phyloP scores from a whole-genome alignment of 306 rosid genomes.

The Hippophae tibetana region DNA sequence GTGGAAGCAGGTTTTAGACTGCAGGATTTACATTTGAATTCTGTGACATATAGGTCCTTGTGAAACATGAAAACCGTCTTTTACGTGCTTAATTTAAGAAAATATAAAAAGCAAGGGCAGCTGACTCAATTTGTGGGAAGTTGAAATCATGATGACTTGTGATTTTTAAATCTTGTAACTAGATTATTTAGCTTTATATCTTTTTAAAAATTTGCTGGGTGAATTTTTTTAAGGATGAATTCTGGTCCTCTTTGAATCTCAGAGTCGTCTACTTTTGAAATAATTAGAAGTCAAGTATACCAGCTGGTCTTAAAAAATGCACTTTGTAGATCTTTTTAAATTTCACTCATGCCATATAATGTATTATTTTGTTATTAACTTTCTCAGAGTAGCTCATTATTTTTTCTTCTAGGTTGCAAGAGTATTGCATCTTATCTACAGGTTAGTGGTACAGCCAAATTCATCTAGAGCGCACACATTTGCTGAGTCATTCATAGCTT shows the following conservation, averaged over 20 bases:
- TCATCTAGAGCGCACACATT: conserved; percentile 68
- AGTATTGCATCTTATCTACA: conserved; percentile 78
- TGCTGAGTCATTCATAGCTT: conserved; percentile 79
- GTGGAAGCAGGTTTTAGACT: background rate
- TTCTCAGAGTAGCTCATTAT: conserved; percentile 15
- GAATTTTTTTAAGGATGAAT: conserved; percentile 7
- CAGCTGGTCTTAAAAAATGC: background rate
- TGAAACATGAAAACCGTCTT: background rate
- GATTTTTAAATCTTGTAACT: background rate
- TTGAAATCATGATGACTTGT: background rate
- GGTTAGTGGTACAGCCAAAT: conserved; percentile 92
- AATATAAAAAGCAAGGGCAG: background rate
- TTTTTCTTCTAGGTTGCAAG: conserved; percentile 67
- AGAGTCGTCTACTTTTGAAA: background rate
- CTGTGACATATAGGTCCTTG: background rate
- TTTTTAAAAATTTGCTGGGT: conserved; percentile 1
- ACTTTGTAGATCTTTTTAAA: background rate
- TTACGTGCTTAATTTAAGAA: background rate
- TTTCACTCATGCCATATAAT: background rate
- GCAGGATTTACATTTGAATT: background rate
- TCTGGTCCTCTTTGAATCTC: background rate
- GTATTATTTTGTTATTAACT: background rate
- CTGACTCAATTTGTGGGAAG: background rate
- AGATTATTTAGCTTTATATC: background rate
- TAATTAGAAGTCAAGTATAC: no score